phyloP scores from a whole-genome alignment of 139 green algal genomes.

The Trebouxia sp. region DNA sequence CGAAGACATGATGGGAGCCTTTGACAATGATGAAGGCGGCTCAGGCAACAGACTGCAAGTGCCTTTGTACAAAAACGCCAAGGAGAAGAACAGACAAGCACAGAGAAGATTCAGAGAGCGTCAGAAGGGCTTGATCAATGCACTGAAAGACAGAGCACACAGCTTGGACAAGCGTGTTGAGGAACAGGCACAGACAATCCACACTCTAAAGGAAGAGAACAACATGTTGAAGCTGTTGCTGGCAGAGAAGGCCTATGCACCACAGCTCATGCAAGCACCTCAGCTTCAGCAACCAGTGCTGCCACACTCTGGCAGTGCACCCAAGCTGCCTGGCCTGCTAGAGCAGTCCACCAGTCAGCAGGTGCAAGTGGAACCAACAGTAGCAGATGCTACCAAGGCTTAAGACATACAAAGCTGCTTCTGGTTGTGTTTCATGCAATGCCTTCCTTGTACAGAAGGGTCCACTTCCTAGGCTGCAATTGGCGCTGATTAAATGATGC shows the following conservation, averaged over 20 bases:
- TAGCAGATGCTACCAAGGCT: neutral
- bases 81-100: slow-evolving; percentile 56
- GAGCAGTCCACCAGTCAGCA: neutral
- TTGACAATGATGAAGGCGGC: slow-evolving; percentile 8
- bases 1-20: slow-evolving; percentile 13
- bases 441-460: too few relatives aligned
- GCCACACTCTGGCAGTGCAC: neutral
- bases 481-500: too few relatives aligned
- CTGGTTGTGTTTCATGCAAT: too few relatives aligned
- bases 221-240: slow-evolving; percentile 23
- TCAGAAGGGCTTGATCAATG: slow-evolving; percentile 48
- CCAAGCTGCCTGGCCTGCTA: neutral
- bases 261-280: neutral
- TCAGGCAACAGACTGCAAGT: slow-evolving; percentile 17
- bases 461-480: too few relatives aligned
- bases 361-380: neutral
- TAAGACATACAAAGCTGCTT: too few relatives aligned
- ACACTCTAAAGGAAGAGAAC: slow-evolving; percentile 26
- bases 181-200: slow-evolving; percentile 9
- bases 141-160: slow-evolving; percentile 33
- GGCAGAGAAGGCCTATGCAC: slow-evolving; percentile 25
- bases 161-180: slow-evolving; percentile 32
- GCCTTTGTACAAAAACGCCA: slow-evolving; percentile 31
- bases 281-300: slow-evolving; percentile 14
- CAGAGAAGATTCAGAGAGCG: slow-evolving; percentile 49